Conservation (phyloP, 495 filamentous ascomycete species). For the Saxophila tyrrhenica region DNA sequence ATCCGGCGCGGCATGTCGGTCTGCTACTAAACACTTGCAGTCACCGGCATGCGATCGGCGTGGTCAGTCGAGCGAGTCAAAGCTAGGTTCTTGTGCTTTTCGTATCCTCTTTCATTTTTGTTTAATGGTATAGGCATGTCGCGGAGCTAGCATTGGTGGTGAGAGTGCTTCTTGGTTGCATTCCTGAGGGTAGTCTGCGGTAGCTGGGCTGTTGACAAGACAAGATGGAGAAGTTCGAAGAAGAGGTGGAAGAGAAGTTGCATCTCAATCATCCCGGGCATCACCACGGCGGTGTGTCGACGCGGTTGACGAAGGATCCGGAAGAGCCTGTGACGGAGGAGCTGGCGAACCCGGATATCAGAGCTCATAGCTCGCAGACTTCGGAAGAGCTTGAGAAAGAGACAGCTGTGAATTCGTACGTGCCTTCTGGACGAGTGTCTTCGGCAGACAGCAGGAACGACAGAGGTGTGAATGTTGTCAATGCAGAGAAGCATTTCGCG, state of each 20-base stretch:
- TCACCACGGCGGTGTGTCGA: conserved; percentile 9
- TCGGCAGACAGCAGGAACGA: conserved; percentile 18
- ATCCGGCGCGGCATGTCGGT: not conserved
- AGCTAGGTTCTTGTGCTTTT: not conserved
- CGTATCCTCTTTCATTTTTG: no score
- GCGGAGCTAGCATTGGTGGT: not conserved
- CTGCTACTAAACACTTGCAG: not conserved
- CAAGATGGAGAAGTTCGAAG: conserved; percentile 10
- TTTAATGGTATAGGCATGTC: no score
- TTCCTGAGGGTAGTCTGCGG: not conserved
- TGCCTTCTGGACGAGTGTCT: not conserved
- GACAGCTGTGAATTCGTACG: not conserved
- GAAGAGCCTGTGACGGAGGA: not conserved
- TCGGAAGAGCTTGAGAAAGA: conserved; percentile 5
- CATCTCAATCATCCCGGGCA: conserved; percentile 13
- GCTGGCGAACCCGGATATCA: not conserved
- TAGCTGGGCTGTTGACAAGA: not conserved
- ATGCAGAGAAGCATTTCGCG: conserved; percentile 66
- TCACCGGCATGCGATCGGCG: not conserved
- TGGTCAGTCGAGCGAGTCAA: not conserved
- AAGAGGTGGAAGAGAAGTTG: conserved; percentile 11
- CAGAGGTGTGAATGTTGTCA: conserved; percentile 53
- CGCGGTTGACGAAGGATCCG: not conserved
- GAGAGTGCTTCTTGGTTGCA: not conserved
- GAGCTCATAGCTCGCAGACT: not conserved